Base-by-base conservation (phyloP, 1,284 basidiomycete species). In the Coniferiporia weirii region DNA sequence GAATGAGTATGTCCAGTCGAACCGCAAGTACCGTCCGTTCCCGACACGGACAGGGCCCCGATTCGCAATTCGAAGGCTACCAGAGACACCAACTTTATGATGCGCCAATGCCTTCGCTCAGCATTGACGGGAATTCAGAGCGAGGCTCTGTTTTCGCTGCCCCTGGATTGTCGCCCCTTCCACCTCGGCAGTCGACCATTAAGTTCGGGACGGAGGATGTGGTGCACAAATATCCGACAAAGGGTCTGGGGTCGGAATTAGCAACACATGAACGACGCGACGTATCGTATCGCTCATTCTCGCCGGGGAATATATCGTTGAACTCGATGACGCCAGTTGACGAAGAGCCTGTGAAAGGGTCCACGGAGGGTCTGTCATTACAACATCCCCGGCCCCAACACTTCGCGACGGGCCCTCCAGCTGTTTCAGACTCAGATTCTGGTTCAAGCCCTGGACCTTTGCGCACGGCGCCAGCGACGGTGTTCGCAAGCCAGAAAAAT, bases 61-160 rank as follows among this genome's bases (percentile, higher is more conserved):
- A 63, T 47, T 32, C 47, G 47, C 59, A 66, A 63, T 59, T 50
- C 46, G 70, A 67, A 20, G 80, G 81, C 17, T 66, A 92, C 66
- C 77, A 80, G 63, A 79, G 90, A n/a, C 89, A 91, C 66, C 85
- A 92, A 65, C 76, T 93, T 17, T 93, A 88, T 67, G 91, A 93
- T 66, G 80, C 87, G 9, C 91, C 90, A 5, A 77, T 92, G 64
- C 70, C 72, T 17, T 50, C 44, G 20, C 63, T 61, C 52, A 62
- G 64, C 27, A 61, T 63, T 49, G 68, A 71, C 63, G 73, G 64
- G 51, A 67, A 69, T 13, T 73, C 69, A 70, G 63, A 65, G 64
- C 15, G 70, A 63, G 63, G 65, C 63, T n/a, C 66, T 64, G 22
- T 67, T 65, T 3, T 56, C 51, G 35, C 55, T 64, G 8, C 20